Base-by-base conservation (phyloP, 768 basidiomycete genomes). In the Brasilioporus rufonigricans region DNA sequence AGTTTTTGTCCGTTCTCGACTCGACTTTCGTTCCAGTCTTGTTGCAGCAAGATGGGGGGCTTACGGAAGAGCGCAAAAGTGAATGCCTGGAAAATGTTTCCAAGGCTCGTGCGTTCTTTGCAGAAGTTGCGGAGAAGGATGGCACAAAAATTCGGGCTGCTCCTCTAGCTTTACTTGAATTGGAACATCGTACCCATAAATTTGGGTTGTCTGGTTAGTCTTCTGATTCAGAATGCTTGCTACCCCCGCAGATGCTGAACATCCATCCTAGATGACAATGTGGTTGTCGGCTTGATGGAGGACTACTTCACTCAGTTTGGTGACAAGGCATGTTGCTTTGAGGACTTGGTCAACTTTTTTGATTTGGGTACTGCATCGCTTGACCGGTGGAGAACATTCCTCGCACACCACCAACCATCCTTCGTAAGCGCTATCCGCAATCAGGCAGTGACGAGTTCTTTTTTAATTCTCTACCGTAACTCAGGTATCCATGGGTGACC, bases 271-370 rank as follows among this genome's bases (percentile, higher is more conserved):
- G 86, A 83, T 61, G 47, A 76, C 27, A 61, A 62, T 13, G 70
- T 71, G 27, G 60, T 86, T 51, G 65, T 80, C 31, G 63, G 69
- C 12, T 73, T 86, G 52, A 72, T 93, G 65, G 75, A 83, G 62
- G 71, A 76, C 45, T 96, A 95, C 69, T 84, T 93, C 64, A 73
- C 80, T 38, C 75, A 74, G 54, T 82, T 93, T 61, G 87, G 89
- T 29, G 83, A 86, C 68, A 96, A 93, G 70, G 76, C 86, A 6
- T 92, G 89, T 69, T 93, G 91, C 68, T 91, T 85, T 54, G 93
- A 95, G 71, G 94, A 97, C 62, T 73, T 96, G 38, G 79, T 78
- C 60, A 82, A 85, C 4, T 93, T 88, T 65, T 69, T 87, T 51
- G 64, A 63, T 9, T 70, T 89, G 14, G 71, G 79, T 23, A 78